Conservation (phyloP, 305 asterid species). For the Fraxinus latifolia region DNA sequence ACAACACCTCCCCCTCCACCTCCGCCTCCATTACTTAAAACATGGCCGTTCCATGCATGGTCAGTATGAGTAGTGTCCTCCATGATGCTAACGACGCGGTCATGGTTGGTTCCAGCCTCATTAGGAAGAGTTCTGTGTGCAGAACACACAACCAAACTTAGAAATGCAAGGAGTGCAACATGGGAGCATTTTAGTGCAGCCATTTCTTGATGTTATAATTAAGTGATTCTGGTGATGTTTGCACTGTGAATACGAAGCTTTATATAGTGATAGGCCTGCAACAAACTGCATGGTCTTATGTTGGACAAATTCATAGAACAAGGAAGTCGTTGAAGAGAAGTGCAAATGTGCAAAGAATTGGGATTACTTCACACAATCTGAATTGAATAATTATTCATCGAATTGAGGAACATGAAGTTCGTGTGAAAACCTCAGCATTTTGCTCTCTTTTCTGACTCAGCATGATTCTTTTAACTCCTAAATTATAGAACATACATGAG, state of each 20-base stretch:
- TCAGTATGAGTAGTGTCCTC: neutral
- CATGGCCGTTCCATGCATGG: neutral
- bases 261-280: slow-evolving; percentile 5
- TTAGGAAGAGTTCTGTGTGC: neutral
- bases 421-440: neutral
- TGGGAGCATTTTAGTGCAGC: slow-evolving; percentile 12
- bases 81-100: slow-evolving; percentile 3
- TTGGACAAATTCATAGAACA: neutral
- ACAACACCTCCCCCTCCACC: neutral
- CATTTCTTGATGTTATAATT: slow-evolving; percentile 14
- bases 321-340: neutral
- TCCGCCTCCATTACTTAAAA: neutral
- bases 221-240: neutral
- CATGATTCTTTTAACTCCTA: neutral
- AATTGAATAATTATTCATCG: neutral
- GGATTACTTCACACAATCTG: neutral
- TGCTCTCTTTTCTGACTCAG: neutral
- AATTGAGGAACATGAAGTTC: neutral
- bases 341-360: neutral
- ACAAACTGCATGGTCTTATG: neutral
- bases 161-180: slow-evolving; percentile 13
- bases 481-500: neutral
- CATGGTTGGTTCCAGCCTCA: neutral
- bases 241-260: neutral
- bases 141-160: slow-evolving; percentile 23